Evolutionary conservation across 345 rosid species (phyloP).

Genomic region (Rhizophora apiculata): DNA sequence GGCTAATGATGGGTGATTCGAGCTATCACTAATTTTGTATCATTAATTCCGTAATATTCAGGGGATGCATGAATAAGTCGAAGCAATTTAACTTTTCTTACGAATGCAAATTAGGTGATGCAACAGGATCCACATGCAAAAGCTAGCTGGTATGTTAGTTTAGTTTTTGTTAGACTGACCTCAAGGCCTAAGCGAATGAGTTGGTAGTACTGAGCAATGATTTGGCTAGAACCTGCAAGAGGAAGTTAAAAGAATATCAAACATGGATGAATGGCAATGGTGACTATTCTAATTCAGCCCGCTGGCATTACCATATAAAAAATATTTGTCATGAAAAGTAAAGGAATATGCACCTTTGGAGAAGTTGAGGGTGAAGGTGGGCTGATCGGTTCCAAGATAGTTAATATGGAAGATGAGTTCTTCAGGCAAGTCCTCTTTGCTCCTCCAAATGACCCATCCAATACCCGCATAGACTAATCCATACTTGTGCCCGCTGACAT

Average conservation of each 20-base stretch:
- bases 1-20: too few species aligned
- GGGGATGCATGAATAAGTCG: too few species aligned
- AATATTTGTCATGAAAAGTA: too few species aligned
- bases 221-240: constrained; percentile 28
- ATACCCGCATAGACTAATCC: constrained; percentile 28
- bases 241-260: background rate
- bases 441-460: constrained; percentile 32
- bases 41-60: too few species aligned
- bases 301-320: too few species aligned
- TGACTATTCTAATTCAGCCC: too few species aligned
- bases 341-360: constrained; percentile 20
- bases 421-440: constrained; percentile 26
- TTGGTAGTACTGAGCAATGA: constrained; percentile 30
- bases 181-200: constrained; percentile 29
- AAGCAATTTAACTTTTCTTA: too few species aligned
- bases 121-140: too few species aligned
- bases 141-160: too few species aligned
- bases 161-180: constrained; percentile 11
- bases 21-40: too few species aligned
- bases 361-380: constrained; percentile 31
- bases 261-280: too few species aligned
- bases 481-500: constrained; percentile 32
- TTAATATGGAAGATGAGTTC: constrained; percentile 31
- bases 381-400: constrained; percentile 30
- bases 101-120: too few species aligned